Conservation (phyloP, 257 asterid genomes). For the Salvia hispanica region DNA sequence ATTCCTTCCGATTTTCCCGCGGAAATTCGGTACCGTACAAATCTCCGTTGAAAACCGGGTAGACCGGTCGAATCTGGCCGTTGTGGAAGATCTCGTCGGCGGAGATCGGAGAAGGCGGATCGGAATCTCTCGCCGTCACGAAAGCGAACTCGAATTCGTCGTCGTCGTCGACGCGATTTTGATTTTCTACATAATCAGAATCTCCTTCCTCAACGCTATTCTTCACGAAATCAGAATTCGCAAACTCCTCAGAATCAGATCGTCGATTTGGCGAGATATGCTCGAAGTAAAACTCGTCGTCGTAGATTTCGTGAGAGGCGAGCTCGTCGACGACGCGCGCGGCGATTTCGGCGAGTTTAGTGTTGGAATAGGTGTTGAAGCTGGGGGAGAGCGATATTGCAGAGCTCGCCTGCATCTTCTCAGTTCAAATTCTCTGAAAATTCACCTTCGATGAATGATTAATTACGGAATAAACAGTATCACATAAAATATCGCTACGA, state of each 20-base stretch:
- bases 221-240: not conserved
- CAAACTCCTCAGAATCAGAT: not conserved
- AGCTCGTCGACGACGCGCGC: conserved; percentile 54
- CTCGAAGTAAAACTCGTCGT: conserved; percentile 37
- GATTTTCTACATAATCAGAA: conserved; percentile 16
- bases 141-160: conserved; percentile 51
- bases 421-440: not conserved
- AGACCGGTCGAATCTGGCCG: conserved; percentile 73
- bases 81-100: conserved; percentile 71
- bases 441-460: not conserved
- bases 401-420: conserved; percentile 31
- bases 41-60: conserved; percentile 51
- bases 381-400: conserved; percentile 45
- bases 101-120: conserved; percentile 42
- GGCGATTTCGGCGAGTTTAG: conserved; percentile 39
- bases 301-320: conserved; percentile 35
- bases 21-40: conserved; percentile 20
- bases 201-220: no score
- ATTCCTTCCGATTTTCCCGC: not conserved
- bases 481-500: not conserved
- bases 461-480: not conserved
- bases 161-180: conserved; percentile 24
- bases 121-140: conserved; percentile 30
- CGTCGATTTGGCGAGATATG: conserved; percentile 6
- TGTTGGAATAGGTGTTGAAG: conserved; percentile 54